Evolutionary conservation across 1,284 basidiomycete species (phyloP), one percentile per base, ranked within the genome.

Genomic region (Fomitopsis palustris): DNA sequence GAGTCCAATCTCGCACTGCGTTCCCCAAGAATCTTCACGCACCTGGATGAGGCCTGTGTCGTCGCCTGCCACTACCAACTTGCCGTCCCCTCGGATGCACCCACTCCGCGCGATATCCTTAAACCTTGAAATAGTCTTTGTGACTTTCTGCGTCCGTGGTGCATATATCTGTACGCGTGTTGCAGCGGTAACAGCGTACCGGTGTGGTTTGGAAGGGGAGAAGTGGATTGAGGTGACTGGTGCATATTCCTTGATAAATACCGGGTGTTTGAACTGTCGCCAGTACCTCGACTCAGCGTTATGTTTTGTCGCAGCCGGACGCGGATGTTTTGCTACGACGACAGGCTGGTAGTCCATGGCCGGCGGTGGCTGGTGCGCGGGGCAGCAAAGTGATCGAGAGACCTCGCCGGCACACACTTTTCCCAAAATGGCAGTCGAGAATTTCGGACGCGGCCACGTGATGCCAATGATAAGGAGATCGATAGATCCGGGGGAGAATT

Each of bases 121-220:
- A 78, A 99, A 99, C 35, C 97, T 81, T 29, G 95, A 92, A 61
- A 99, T 95, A 0, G 94, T 97, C 79, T 99, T 99, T 17, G 90
- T 92, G 42, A 98, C 88, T 73, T 96, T 95, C 73, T 96, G 93
- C 8, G 96, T 98, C 61, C 93, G 87, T 35, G 95, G 95, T 17
- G 94, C 94, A 75, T 98, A 98, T 70, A 99, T 92, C 74, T 99
- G 93, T 1, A 99, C 89, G 61, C 96, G 83, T 0, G 95, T 93
- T 0, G 95, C 95, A 1, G 95, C 92, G 31, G 95, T 98, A 54
- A 98, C 95, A 17, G 95, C 96, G 78, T 96, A 98, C 68, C 92
- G 83, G 71, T 98, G 93, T 10, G 95, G 95, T 72, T 86, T 88
- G 52, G 88, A 78, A 3, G 86, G 86, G 4, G 92, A 88, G 75